Percentiles rank a stretch among this genome's conserved stretches.
phyloP scores from a whole-genome alignment of 176 grass and related monocot genomes.

The Metroxylon sagu region DNA sequence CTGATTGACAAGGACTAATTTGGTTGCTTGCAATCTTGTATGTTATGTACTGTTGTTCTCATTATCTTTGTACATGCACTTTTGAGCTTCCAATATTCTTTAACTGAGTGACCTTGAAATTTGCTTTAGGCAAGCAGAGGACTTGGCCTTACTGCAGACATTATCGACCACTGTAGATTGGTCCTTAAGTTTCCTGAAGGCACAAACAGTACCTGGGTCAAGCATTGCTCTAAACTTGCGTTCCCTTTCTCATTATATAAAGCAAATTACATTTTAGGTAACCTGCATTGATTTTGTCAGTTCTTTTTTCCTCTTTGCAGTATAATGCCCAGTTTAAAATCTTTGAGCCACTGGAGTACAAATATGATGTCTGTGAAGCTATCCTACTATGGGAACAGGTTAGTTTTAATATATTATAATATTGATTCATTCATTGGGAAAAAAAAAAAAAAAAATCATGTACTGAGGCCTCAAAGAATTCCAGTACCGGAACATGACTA shows the following conservation, averaged over 20 bases:
- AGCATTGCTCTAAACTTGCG: conserved; percentile 18
- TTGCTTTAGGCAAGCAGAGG: conserved; percentile 75
- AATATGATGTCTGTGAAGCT: conserved; percentile 69
- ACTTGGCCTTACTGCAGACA: conserved; percentile 73
- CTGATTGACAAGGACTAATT: too few species aligned
- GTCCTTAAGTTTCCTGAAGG: conserved; percentile 75
- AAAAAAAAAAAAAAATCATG: too few species aligned
- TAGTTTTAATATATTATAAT: conserved; percentile 19
- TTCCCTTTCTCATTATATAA: not conserved
- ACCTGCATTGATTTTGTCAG: not conserved
- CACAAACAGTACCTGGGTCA: conserved; percentile 87
- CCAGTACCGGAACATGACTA: conserved; percentile 94
- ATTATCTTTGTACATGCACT: not conserved
- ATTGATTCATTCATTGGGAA: not conserved
- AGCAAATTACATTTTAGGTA: not conserved
- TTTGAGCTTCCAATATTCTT: not conserved
- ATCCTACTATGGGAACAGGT: conserved; percentile 96
- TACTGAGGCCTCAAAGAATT: conserved; percentile 25
- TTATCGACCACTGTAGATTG: conserved; percentile 74
- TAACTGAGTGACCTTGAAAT: conserved; percentile 9
- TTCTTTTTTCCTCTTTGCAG: conserved; percentile 33
- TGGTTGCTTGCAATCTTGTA: too few species aligned
- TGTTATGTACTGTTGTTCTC: not conserved
- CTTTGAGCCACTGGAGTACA: conserved; percentile 80
- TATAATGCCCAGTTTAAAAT: conserved; percentile 84